Percentiles rank a stretch among this genome's conserved stretches.
These are phyloP conservation scores for Arthromyces matolae DNA, from an alignment of 768 basidiomycete species.

Conservation along the genomic window DNA sequence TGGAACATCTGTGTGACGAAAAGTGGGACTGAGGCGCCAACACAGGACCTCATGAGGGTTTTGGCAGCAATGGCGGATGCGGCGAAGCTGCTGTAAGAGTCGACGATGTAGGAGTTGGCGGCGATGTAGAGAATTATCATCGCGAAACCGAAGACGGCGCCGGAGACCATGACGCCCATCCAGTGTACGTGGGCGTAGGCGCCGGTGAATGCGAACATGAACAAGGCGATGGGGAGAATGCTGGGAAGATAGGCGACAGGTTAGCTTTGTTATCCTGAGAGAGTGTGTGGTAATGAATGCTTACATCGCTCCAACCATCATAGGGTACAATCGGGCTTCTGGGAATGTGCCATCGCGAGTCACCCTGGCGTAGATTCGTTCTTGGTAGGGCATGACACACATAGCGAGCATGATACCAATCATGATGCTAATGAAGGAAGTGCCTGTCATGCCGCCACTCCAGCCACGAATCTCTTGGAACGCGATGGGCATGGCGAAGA, in stretches of 20 bases:
- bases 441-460: constrained; percentile 36
- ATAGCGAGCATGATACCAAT: constrained; percentile 33
- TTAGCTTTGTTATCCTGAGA: no score
- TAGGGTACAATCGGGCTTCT: constrained; percentile 40
- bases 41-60: constrained; percentile 36
- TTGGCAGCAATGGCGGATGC: constrained; percentile 46
- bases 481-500: constrained; percentile 43
- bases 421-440: constrained; percentile 43
- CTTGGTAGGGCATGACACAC: constrained; percentile 29
- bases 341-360: constrained; percentile 37
- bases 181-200: constrained; percentile 37
- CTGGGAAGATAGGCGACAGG: constrained; percentile 22
- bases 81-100: constrained; percentile 39
- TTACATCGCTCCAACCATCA: constrained; percentile 38
- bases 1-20: constrained; percentile 41
- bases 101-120: constrained; percentile 43
- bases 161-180: constrained; percentile 33
- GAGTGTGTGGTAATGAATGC: no score
- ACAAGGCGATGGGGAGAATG: constrained; percentile 36
- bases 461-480: constrained; percentile 38
- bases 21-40: constrained; percentile 37
- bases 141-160: constrained; percentile 36
- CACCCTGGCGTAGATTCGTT: constrained; percentile 28
- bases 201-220: constrained; percentile 44
- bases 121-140: constrained; percentile 42